These are phyloP conservation scores for Solidago caesia DNA, from an alignment of 129 eudicot species.

Conservation along the genomic window DNA sequence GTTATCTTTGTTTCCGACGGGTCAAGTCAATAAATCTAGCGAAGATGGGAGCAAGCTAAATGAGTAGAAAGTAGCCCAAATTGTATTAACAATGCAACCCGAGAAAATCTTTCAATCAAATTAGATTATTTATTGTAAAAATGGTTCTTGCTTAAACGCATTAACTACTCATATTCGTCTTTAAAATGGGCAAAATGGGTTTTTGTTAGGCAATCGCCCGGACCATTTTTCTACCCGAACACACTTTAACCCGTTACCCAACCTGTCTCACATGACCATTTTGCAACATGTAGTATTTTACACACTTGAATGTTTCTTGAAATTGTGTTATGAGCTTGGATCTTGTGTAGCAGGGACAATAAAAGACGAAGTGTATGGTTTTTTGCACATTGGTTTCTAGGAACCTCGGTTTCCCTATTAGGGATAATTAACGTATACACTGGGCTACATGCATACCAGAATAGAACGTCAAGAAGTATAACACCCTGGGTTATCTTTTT, in stretches of 20 bases:
- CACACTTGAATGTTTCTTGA: background rate
- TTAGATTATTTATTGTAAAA: background rate
- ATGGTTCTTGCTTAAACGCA: background rate
- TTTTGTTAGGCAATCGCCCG: background rate
- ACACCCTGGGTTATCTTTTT: constrained; percentile 59
- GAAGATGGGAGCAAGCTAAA: background rate
- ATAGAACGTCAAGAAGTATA: constrained; percentile 49
- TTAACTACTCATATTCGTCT: background rate
- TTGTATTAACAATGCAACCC: background rate
- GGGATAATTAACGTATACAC: constrained; percentile 77
- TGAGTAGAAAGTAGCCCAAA: background rate
- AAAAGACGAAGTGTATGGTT: constrained; percentile 63
- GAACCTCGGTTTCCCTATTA: constrained; percentile 51
- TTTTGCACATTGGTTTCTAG: constrained; percentile 75
- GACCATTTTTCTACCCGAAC: background rate
- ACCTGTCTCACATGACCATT: background rate
- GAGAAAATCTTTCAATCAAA: background rate
- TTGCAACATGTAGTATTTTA: background rate
- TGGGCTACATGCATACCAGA: constrained; percentile 74
- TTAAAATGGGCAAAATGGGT: background rate
- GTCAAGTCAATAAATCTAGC: background rate
- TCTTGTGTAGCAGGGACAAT: constrained; percentile 38
- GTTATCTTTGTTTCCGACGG: background rate
- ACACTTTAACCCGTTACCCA: background rate
- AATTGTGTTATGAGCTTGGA: constrained; percentile 3